A percentile compares a stretch with the other conserved stretches of the same genome.
Conservation (phyloP, 805 yeast genomes). For the Metschnikowia anglica region DNA sequence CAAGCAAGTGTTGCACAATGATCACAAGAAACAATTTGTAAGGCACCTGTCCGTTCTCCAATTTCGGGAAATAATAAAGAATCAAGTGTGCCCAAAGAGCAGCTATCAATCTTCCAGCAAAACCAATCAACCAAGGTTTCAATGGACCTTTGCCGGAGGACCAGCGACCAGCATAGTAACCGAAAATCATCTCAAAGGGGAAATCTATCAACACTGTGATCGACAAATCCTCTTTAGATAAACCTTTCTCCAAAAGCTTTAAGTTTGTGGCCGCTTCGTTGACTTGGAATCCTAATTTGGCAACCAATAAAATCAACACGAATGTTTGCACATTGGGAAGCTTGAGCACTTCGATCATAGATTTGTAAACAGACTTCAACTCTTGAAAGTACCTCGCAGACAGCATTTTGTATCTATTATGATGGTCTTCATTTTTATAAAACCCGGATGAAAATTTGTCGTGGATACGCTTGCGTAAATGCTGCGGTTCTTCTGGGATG, state of each 20-base stretch:
- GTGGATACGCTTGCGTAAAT: slow-evolving; percentile 35
- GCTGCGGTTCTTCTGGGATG: slow-evolving; percentile 72
- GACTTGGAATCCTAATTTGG: slow-evolving; percentile 92
- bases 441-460: slow-evolving; percentile 30
- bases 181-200: slow-evolving; percentile 93
- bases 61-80: slow-evolving; percentile 67
- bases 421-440: slow-evolving; percentile 30
- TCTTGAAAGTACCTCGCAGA: slow-evolving; percentile 15
- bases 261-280: slow-evolving; percentile 95
- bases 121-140: slow-evolving; percentile 88
- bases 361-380: slow-evolving; percentile 54
- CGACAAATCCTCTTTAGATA: slow-evolving; percentile 90
- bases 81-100: slow-evolving; percentile 74
- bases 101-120: slow-evolving; percentile 73
- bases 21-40: slow-evolving; percentile 63
- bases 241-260: slow-evolving; percentile 85
- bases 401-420: slow-evolving; percentile 16
- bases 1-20: slow-evolving; percentile 76
- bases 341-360: slow-evolving; percentile 69
- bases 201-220: slow-evolving; percentile 90
- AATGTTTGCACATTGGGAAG: slow-evolving; percentile 72
- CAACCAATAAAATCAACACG: slow-evolving; percentile 68
- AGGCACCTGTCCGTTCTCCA: slow-evolving; percentile 43
- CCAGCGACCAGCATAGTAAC: slow-evolving; percentile 95
- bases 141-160: slow-evolving; percentile 75